phyloP scores from a whole-genome alignment of 2,329 filamentous ascomycete genomes.

The Alternaria gansuensis region DNA sequence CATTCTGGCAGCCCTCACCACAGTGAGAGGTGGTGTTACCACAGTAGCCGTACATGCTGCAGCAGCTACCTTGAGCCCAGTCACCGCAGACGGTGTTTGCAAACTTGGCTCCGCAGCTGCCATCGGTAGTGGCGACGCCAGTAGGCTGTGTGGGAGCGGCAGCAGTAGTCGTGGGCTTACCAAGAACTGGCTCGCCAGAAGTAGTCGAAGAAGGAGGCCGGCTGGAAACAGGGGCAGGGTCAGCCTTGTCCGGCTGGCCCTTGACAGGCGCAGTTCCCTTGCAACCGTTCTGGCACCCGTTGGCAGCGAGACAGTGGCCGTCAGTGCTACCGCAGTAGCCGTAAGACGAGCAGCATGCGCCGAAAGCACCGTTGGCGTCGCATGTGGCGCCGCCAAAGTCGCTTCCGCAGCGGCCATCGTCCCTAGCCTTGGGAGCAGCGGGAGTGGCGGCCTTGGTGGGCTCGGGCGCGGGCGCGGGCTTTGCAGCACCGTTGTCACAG shows the following conservation, averaged over 20 bases:
- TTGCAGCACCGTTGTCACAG: slow-evolving; percentile 40
- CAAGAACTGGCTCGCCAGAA: slow-evolving; percentile 51
- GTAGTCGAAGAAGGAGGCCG: slow-evolving; percentile 46
- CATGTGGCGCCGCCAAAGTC: slow-evolving; percentile 54
- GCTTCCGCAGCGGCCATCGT: slow-evolving; percentile 55
- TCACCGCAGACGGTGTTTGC: slow-evolving; percentile 61
- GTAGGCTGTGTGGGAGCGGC: slow-evolving; percentile 29
- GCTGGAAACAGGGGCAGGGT: slow-evolving; percentile 30
- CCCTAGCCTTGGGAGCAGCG: slow-evolving; percentile 27
- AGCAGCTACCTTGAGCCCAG: slow-evolving; percentile 64
- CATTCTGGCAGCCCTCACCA: slow-evolving; percentile 64
- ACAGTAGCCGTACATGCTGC: slow-evolving; percentile 67
- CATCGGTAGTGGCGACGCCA: slow-evolving; percentile 58
- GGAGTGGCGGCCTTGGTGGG: slow-evolving; percentile 21
- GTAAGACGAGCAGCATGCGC: slow-evolving; percentile 53
- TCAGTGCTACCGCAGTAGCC: slow-evolving; percentile 52
- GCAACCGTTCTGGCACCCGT: slow-evolving; percentile 55
- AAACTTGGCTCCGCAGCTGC: slow-evolving; percentile 63
- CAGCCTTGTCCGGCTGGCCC: slow-evolving; percentile 6
- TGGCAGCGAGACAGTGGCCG: slow-evolving; percentile 49
- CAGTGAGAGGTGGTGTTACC: slow-evolving; percentile 62
- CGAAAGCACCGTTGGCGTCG: slow-evolving; percentile 52
- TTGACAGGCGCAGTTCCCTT: slow-evolving; percentile 32
- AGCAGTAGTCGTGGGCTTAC: slow-evolving; percentile 38
- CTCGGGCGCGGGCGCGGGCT: slow-evolving; percentile 6